Evolutionary conservation across 2,329 filamentous ascomycete genomes (phyloP).

Genomic region (Penicillium sp.): DNA sequence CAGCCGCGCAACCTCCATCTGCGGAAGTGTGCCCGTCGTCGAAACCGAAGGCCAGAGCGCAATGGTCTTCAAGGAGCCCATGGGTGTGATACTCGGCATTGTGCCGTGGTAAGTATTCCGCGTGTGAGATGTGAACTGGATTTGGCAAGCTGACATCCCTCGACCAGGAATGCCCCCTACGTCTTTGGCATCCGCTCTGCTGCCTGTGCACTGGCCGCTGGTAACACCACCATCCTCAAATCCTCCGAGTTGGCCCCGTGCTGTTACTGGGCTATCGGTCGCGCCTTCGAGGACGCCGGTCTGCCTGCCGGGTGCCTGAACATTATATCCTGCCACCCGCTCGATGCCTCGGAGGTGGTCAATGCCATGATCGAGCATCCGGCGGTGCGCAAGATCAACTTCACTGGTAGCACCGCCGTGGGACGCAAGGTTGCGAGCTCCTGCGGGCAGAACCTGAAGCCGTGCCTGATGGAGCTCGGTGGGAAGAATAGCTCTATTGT

Average conservation of each 20-base stretch:
- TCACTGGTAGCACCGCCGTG: constrained; percentile 68
- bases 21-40: constrained; percentile 50
- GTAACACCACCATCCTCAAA: constrained; percentile 72
- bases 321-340: constrained; percentile 59
- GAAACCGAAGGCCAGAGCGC: constrained; percentile 55
- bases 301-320: constrained; percentile 73
- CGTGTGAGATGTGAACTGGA: not conserved
- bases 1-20: constrained; percentile 47
- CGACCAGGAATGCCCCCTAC: constrained; percentile 52
- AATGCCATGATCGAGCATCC: constrained; percentile 63
- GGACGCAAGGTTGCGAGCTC: constrained; percentile 65
- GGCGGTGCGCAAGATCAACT: constrained; percentile 68
- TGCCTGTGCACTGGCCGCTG: constrained; percentile 62
- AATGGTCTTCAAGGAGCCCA: constrained; percentile 69
- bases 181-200: constrained; percentile 52
- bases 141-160: not conserved
- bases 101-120: constrained; percentile 64
- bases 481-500: constrained; percentile 78
- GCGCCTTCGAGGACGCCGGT: constrained; percentile 66
- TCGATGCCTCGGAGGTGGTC: constrained; percentile 65
- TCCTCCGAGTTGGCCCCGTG: constrained; percentile 65
- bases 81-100: constrained; percentile 72
- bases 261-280: constrained; percentile 59
- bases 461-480: constrained; percentile 73
- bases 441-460: constrained; percentile 71